A percentile compares a stretch with the other conserved stretches of the same genome.
These are phyloP conservation scores for Polychaeton citri DNA, from an alignment of 2,329 filamentous ascomycete genomes.

Conservation along the genomic window DNA sequence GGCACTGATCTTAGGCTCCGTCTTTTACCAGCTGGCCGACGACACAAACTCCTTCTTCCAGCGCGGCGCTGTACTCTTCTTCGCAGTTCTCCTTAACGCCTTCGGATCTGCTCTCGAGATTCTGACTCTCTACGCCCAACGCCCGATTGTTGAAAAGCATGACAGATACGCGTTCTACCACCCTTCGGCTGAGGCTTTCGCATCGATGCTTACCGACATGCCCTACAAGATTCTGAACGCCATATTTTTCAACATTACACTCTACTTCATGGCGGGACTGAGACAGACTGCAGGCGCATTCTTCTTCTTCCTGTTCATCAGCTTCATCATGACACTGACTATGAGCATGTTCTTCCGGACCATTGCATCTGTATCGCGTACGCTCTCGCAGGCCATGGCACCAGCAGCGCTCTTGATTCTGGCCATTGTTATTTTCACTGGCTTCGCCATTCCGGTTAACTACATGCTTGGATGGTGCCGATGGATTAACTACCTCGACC, in stretches of 20 bases:
- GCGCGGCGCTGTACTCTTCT: slow-evolving; percentile 71
- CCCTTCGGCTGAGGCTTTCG: slow-evolving; percentile 74
- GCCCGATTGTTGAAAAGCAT: slow-evolving; percentile 91
- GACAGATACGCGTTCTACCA: slow-evolving; percentile 77
- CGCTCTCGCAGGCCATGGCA: slow-evolving; percentile 44
- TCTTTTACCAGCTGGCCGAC: slow-evolving; percentile 63
- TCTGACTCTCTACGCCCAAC: slow-evolving; percentile 72
- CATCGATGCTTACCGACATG: slow-evolving; percentile 75
- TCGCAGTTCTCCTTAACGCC: slow-evolving; percentile 75
- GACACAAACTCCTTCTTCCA: slow-evolving; percentile 63
- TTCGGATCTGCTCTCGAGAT: slow-evolving; percentile 75
- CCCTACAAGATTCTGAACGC: slow-evolving; percentile 69
- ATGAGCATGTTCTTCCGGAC: slow-evolving; percentile 84
- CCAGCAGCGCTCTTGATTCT: slow-evolving; percentile 47
- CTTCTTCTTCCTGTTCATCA: slow-evolving; percentile 75
- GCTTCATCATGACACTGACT: slow-evolving; percentile 56
- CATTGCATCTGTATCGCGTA: slow-evolving; percentile 63
- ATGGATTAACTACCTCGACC: slow-evolving; percentile 69
- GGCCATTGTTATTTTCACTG: slow-evolving; percentile 54
- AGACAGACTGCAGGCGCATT: slow-evolving; percentile 61
- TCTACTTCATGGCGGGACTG: slow-evolving; percentile 83
- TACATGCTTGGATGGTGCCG: slow-evolving; percentile 69
- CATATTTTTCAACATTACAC: slow-evolving; percentile 61
- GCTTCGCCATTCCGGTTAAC: slow-evolving; percentile 42
- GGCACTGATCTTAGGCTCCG: slow-evolving; percentile 63